These are phyloP conservation scores for Podospora pseudoanserina DNA, from an alignment of 495 filamentous ascomycete genomes.

Conservation along the genomic window DNA sequence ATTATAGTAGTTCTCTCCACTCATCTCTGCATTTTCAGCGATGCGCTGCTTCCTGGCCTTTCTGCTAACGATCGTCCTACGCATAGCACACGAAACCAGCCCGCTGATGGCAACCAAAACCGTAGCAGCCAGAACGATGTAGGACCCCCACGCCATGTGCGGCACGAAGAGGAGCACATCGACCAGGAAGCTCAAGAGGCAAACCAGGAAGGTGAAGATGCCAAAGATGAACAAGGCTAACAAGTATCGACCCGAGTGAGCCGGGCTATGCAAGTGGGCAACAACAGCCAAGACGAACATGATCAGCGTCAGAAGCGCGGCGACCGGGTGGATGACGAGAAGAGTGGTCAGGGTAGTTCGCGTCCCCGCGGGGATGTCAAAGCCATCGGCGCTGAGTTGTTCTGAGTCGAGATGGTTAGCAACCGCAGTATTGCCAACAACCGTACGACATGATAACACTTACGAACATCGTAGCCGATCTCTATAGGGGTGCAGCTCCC, in stretches of 20 bases:
- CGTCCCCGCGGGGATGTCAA: conserved; percentile 69
- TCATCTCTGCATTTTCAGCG: conserved; percentile 92
- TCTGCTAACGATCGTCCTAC: conserved; percentile 83
- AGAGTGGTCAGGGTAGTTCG: conserved; percentile 86
- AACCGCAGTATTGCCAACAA: conserved; percentile 1
- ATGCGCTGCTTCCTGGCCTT: conserved; percentile 91
- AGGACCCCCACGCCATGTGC: conserved; percentile 90
- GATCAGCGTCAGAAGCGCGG: conserved; percentile 78
- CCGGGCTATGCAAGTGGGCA: conserved; percentile 83
- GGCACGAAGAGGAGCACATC: conserved; percentile 96
- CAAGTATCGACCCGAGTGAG: conserved; percentile 89
- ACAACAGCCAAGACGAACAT: conserved; percentile 74
- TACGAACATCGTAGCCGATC: conserved; percentile 84
- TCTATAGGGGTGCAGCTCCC: conserved; percentile 63
- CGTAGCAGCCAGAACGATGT: conserved; percentile 87
- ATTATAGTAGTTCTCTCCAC: conserved; percentile 84
- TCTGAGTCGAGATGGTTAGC: conserved; percentile 39
- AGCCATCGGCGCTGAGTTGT: conserved; percentile 41
- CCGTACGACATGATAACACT: conserved; percentile 31
- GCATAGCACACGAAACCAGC: conserved; percentile 94
- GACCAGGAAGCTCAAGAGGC: conserved; percentile 84
- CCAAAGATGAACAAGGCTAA: conserved; percentile 79
- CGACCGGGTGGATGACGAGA: conserved; percentile 88
- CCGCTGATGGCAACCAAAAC: conserved; percentile 80
- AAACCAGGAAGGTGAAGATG: conserved; percentile 77